Evolutionary conservation across 345 rosid genomes (phyloP).

Genomic region (Gossypium sturtianum): DNA sequence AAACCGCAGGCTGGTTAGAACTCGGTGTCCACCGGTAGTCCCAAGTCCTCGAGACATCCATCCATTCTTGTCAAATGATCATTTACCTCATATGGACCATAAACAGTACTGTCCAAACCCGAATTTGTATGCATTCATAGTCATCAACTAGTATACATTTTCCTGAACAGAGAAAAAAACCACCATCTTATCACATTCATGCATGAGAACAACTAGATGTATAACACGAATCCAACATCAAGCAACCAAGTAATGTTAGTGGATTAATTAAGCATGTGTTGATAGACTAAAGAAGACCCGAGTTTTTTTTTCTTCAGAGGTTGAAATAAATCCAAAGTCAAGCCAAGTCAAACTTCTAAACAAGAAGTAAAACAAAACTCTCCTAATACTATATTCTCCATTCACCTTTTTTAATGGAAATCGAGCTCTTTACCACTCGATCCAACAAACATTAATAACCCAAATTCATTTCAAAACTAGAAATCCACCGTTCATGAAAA

Average conservation of each 20-base stretch:
- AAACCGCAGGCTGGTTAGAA: conserved; percentile 30
- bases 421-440: too few species aligned
- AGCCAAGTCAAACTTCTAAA: too few species aligned
- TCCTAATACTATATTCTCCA: too few species aligned
- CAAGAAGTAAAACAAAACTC: too few species aligned
- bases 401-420: too few species aligned
- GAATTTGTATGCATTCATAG: conserved; percentile 53
- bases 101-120: conserved; percentile 38
- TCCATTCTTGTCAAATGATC: conserved; percentile 45
- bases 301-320: neutral
- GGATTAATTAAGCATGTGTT: neutral
- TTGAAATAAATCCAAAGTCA: too few species aligned
- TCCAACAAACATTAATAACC: too few species aligned
- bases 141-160: conserved; percentile 45
- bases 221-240: neutral
- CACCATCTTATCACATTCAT: neutral
- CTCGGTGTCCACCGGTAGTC: conserved; percentile 33
- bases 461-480: neutral
- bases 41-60: conserved; percentile 35
- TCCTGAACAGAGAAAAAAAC: conserved; percentile 28
- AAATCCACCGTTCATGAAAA: neutral
- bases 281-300: neutral
- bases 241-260: neutral
- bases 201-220: neutral
- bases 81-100: conserved; percentile 37